A percentile compares a stretch with the other conserved stretches of the same genome.
These are phyloP conservation scores for Solanum neorickii DNA, from an alignment of 257 asterid species.

Conservation along the genomic window DNA sequence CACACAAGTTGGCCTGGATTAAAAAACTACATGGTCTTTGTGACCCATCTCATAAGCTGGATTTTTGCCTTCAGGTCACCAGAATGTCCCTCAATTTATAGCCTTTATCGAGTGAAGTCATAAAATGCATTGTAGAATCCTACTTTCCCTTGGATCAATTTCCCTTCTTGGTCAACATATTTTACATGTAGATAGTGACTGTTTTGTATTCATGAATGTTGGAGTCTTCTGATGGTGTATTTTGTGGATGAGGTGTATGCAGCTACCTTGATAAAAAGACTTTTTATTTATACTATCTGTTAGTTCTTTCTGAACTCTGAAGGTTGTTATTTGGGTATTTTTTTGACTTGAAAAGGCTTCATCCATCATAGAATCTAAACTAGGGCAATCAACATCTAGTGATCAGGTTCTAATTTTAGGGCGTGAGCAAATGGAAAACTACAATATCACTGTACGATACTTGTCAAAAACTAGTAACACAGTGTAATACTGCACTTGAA, in stretches of 20 bases:
- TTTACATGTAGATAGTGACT: background rate
- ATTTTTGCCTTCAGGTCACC: background rate
- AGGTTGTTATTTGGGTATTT: background rate
- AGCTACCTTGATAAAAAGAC: background rate
- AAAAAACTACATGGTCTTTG: background rate
- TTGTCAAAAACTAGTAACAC: background rate
- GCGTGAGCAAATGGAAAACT: background rate
- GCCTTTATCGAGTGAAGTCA: background rate
- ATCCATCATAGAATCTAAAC: background rate
- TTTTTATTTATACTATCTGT: background rate
- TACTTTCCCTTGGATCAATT: background rate
- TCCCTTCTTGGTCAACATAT: background rate
- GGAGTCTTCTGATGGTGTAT: background rate
- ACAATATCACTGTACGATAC: background rate
- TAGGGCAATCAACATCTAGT: background rate
- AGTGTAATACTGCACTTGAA: background rate
- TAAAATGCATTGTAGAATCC: background rate
- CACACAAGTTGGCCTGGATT: background rate
- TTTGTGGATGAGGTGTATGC: background rate
- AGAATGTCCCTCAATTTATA: background rate
- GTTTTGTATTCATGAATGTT: background rate
- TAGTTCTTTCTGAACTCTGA: background rate
- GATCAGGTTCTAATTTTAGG: background rate
- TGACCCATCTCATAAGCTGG: background rate
- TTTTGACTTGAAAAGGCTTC: background rate